These are phyloP conservation scores for Actinomortierella wolfii DNA, from an alignment of 371 early-diverging fungal species.

Conservation along the genomic window DNA sequence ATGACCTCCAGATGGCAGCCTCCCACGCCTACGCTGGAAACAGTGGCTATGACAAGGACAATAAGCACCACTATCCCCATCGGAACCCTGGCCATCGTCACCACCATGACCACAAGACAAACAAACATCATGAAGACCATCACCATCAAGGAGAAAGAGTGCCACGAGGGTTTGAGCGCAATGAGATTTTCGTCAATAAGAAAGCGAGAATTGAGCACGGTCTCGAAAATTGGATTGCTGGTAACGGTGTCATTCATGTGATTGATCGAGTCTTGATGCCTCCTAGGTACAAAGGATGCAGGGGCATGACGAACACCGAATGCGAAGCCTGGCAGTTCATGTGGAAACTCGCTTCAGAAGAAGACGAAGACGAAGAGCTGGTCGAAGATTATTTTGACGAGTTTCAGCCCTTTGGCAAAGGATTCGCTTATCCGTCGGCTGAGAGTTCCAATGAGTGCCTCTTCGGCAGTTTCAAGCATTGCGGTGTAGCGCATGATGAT, in stretches of 20 bases:
- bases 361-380: background rate
- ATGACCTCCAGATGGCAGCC: no score
- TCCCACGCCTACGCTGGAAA: no score
- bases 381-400: background rate
- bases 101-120: background rate
- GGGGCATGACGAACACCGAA: constrained; percentile 16
- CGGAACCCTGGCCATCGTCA: background rate
- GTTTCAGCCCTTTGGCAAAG: no score
- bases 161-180: constrained; percentile 2
- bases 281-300: constrained; percentile 23
- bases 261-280: constrained; percentile 34
- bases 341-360: constrained; percentile 20
- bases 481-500: no score
- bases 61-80: constrained; percentile 4
- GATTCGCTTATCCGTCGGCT: no score
- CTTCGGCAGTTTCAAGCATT: no score
- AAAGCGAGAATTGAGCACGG: constrained; percentile 17
- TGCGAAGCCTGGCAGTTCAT: constrained; percentile 33
- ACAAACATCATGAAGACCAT: background rate
- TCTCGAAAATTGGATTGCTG: constrained; percentile 37
- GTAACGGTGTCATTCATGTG: constrained; percentile 41
- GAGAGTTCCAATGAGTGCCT: no score
- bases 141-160: constrained; percentile 4
- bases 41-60: background rate
- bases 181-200: constrained; percentile 25